Percentiles rank a stretch among this genome's conserved stretches.
Evolutionary conservation across 306 rosid species (phyloP).

Genomic region (Quercus berberidifolia): DNA sequence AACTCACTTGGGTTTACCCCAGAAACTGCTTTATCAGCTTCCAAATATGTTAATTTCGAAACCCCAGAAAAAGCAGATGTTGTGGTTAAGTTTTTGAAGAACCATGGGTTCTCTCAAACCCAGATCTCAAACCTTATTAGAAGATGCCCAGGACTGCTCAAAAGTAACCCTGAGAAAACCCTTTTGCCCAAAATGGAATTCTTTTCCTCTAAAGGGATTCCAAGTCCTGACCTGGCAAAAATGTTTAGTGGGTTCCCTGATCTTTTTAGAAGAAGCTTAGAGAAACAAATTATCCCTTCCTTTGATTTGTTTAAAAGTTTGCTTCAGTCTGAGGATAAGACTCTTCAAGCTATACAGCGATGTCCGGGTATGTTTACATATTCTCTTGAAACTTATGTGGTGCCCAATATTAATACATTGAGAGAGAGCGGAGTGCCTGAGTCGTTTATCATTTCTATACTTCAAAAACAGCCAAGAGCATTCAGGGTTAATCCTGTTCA

Average conservation of each 20-base stretch:
- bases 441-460: background rate
- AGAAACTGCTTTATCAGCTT: conserved; percentile 26
- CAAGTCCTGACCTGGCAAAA: conserved; percentile 20
- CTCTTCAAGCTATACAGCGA: background rate
- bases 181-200: conserved; percentile 35
- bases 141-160: background rate
- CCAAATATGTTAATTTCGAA: conserved; percentile 9
- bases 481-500: background rate
- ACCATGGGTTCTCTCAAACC: conserved; percentile 18
- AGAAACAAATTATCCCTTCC: conserved; percentile 16
- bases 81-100: conserved; percentile 8
- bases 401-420: background rate
- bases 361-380: background rate
- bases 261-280: conserved; percentile 17
- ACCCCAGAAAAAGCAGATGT: conserved; percentile 27
- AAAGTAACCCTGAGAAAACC: background rate
- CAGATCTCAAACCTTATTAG: conserved; percentile 7
- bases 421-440: conserved; percentile 10
- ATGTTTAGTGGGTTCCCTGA: conserved; percentile 1
- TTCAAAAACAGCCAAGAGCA: conserved; percentile 8
- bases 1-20: conserved; percentile 28
- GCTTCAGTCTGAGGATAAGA: conserved; percentile 19
- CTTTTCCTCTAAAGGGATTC: conserved; percentile 33
- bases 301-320: conserved; percentile 14
- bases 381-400: background rate